Conservation (phyloP, 306 rosid species). For the Trifolium dubium region DNA sequence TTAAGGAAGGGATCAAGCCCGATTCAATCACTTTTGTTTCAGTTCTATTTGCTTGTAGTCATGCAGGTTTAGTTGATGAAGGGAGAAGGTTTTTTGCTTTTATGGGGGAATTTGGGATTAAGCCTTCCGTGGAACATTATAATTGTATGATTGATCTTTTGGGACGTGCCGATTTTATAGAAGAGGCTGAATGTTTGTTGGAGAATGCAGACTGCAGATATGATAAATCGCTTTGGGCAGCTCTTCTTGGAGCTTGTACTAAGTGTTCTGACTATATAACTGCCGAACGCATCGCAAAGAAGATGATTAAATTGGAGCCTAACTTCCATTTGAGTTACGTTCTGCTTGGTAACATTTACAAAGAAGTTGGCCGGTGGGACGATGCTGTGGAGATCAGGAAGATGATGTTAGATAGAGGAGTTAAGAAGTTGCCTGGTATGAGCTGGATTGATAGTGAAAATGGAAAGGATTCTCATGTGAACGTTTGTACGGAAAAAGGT, state of each 20-base stretch:
- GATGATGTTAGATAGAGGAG: slow-evolving; percentile 79
- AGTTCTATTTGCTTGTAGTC: slow-evolving; percentile 91
- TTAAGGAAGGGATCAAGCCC: slow-evolving; percentile 63
- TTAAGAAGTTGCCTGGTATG: slow-evolving; percentile 75
- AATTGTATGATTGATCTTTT: slow-evolving; percentile 86
- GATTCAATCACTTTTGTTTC: slow-evolving; percentile 77
- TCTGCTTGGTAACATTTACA: slow-evolving; percentile 74
- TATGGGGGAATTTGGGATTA: slow-evolving; percentile 68
- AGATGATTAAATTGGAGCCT: slow-evolving; percentile 76
- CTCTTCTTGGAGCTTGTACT: slow-evolving; percentile 89
- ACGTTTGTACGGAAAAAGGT: slow-evolving; percentile 33
- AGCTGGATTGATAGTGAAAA: slow-evolving; percentile 76
- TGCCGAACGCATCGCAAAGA: slow-evolving; percentile 84
- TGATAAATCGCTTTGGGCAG: slow-evolving; percentile 75
- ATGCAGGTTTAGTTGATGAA: slow-evolving; percentile 80
- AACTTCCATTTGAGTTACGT: slow-evolving; percentile 77
- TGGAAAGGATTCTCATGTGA: slow-evolving; percentile 41
- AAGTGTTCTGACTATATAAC: slow-evolving; percentile 56
- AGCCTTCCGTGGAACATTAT: slow-evolving; percentile 77
- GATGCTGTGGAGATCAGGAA: slow-evolving; percentile 71
- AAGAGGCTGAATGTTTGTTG: slow-evolving; percentile 79
- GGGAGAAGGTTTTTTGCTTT: slow-evolving; percentile 62
- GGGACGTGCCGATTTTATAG: slow-evolving; percentile 77
- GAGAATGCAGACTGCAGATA: slow-evolving; percentile 70
- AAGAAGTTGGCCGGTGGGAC: slow-evolving; percentile 81